Evolutionary conservation across 2,329 filamentous ascomycete species (phyloP), one percentile per base, ranked within the genome.

Genomic region (Phaeosphaeriaceae sp.): DNA sequence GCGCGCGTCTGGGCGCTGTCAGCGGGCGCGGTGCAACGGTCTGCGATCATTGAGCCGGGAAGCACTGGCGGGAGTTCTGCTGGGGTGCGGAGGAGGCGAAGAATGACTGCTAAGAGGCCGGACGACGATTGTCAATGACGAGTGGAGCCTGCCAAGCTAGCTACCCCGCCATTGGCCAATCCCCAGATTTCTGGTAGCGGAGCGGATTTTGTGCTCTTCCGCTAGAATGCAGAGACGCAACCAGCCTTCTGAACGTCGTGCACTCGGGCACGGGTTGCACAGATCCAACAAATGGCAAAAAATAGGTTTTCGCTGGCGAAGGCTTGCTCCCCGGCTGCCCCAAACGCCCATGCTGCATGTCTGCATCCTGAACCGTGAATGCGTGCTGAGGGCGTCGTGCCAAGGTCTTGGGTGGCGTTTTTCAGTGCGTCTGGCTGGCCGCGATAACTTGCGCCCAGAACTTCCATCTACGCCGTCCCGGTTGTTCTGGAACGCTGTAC

Each of bases 361-460:
- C 63, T 57, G 61, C 56, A 63, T 62, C 66, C 65, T 63, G 58
- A 65, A 68, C 63, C 67, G 56, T 53, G 59, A 56, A 9, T 36
- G 17, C 36, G 36, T 40, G 36, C 36, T 40, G 31, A 48, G 51
- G 63, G 64, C 63, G 63, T 65, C 49, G 53, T 71, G 73, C 73
- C 74, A 76, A 76, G 73, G 72, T 48, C 74, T 76, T 76, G 72
- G 72, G 65, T 72, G 74, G 73, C 74, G 66, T 61, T 67, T 68
- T 68, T 66, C 54, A 55, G 53, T 56, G 47, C 54, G 60, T 58
- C 65, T 59, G 61, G 65, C 61, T 72, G 71, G 69, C 46, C 56
- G 42, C 54, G 33, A 55, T 15, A 58, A 59, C 59, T 62, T 54
- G 57, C 57, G 72, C 72, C 72, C 62, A 75, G 72, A 42, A 52